Base-by-base conservation (phyloP, 2,329 filamentous ascomycete genomes). In the Trichophyton rubrum region DNA sequence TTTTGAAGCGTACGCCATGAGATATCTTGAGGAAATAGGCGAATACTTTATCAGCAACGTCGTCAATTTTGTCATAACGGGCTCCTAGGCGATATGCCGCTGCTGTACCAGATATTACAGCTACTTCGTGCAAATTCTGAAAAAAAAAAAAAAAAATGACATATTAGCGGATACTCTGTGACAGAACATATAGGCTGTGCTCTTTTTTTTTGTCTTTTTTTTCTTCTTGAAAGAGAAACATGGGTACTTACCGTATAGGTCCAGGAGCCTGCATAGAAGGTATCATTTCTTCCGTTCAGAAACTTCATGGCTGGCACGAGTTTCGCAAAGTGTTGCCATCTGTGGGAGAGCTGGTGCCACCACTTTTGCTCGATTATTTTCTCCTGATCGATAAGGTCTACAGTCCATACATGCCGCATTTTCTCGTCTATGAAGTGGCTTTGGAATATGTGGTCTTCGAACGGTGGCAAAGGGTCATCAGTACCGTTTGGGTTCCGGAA, bases 291-390 rank as follows among this genome's bases (percentile, higher is more conserved):
- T 0, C 85, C 85, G 64, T 90, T 85, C 2, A 90, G 78, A 24
- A 86, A 81, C 85, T 86, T 86, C 79, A 90, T 81, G 64, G 83
- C 83, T 0, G 86, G 86, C 1, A 90, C 84, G 1, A 85, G 82
- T 41, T 81, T 78, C 3, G 79, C 68, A 68, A 84, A 85, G 66
- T 85, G 82, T 17, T 81, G 82, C 77, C 78, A 85, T 1, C 77
- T 77, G 66, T 84, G 82, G 60, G 81, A 82, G 40, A 84, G 77
- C 66, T 85, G 82, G 66, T 84, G 82, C 82, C 82, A 84, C 82
- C 81, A 84, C 63, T 84, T 82, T 57, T 77, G 75, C 4, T 78
- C 71, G 38, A 85, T 84, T 53, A 85, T 79, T 64, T 82, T 83
- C 51, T 71, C 71, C 60, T 78, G 68, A 64, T 83, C 77, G 61